Evolutionary conservation across 116 monocot species (phyloP).

Genomic region (Dioscorea cayenensis): DNA sequence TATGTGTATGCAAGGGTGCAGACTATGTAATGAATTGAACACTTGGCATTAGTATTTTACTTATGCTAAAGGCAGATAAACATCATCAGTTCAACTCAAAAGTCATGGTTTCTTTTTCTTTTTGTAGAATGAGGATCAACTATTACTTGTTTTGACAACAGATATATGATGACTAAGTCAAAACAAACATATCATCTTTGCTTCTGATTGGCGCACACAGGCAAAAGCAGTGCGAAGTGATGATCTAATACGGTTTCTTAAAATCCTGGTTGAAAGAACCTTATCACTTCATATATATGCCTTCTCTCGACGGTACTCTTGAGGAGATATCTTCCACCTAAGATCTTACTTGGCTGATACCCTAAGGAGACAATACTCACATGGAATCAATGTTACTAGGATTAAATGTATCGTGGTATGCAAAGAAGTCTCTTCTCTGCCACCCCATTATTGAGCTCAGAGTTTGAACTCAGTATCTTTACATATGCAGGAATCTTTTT

Average conservation of each 20-base stretch:
- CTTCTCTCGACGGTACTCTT: slow-evolving; percentile 72
- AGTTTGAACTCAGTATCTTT: slow-evolving; percentile 72
- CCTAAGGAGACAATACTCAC: slow-evolving; percentile 66
- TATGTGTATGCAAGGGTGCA: no score
- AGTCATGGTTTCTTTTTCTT: no score
- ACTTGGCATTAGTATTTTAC: no score
- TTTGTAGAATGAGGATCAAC: no score
- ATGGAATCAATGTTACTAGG: slow-evolving; percentile 53
- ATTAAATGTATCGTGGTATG: slow-evolving; percentile 84
- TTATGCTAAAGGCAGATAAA: no score
- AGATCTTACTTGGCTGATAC: slow-evolving; percentile 57
- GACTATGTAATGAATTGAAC: no score
- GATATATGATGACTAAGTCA: no score
- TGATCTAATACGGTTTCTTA: slow-evolving; percentile 37
- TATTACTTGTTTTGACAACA: no score
- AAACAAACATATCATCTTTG: no score
- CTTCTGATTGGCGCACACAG: slow-evolving; percentile 3
- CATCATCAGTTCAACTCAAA: no score
- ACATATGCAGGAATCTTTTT: slow-evolving; percentile 75
- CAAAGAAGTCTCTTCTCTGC: slow-evolving; percentile 84
- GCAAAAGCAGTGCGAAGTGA: slow-evolving; percentile 39
- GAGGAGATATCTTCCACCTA: slow-evolving; percentile 89
- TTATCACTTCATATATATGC: no score
- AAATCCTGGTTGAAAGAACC: slow-evolving; percentile 35
- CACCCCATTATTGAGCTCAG: slow-evolving; percentile 87